Evolutionary conservation across 2,329 filamentous ascomycete species (phyloP), one percentile per base, ranked within the genome.

Genomic region (Meredithiella fracta): DNA sequence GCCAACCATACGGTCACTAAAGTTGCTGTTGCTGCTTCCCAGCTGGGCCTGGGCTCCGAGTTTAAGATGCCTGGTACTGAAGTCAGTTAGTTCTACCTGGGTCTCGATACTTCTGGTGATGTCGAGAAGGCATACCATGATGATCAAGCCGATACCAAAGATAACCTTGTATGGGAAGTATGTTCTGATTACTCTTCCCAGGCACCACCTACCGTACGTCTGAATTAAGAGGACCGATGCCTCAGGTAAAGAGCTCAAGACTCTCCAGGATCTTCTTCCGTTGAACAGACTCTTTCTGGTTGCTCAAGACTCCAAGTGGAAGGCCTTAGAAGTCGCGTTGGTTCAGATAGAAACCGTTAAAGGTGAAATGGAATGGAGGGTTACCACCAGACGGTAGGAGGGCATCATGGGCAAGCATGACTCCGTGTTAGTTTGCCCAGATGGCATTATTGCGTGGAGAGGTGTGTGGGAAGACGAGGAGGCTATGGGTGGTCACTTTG

Each of bases 391-490:
- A 15, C 34, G 54, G 11, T 56, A 47, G 49, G 22, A 25, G 17
- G 37, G 29, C 7, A 47, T 56, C 23, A 26, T 52, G 7, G 54
- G 54, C 25, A 22, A 42, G 25, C 5, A 51, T 34, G 47, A 56
- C 7, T 47, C 47, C 4, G 8, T 56, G 11, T 37, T 56, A 3
- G 54, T 52, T 14, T 34, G 47, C 2, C 54, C 47, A 3, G 54
- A 52, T 29, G 54, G 54, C 37, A 56, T 56, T 15, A 56, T 56
- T 17, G 29, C 54, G n/a, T 56, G 54, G 54, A 23, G 54, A 5
- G 54, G 54, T n/a, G 40, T 29, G 8, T 56, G 47, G 47, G 17
- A 22, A 15, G 47, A 34, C 5, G 29, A 5, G 29, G 5, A 25
- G 22, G 47, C 31, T 26, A 40, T 52, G 29, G 15, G 47, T 11